phyloP scores from a whole-genome alignment of 495 filamentous ascomycete species.

The Penicillium salamii region DNA sequence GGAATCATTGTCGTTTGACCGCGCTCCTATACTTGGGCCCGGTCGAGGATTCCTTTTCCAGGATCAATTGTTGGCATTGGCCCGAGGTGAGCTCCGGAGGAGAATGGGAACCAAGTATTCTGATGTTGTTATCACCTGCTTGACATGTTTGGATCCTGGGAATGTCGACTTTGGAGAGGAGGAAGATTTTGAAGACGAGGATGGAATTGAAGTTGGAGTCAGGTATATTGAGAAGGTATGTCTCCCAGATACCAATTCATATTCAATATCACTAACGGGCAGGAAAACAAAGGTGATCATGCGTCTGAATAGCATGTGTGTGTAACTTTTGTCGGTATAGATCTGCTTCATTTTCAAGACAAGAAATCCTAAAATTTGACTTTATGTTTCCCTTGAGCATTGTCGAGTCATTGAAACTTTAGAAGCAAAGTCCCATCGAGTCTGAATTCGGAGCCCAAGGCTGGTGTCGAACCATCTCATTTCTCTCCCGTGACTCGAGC shows the following conservation, averaged over 20 bases:
- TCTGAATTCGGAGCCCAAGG: no score
- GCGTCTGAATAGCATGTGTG: neutral
- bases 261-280: neutral
- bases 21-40: conserved; percentile 5
- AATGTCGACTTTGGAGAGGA: conserved; percentile 46
- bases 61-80: conserved; percentile 35
- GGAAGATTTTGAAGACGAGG: conserved; percentile 45
- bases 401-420: no score
- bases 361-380: no score
- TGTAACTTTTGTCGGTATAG: no score
- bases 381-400: no score
- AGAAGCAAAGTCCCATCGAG: no score
- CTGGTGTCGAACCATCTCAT: no score
- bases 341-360: no score
- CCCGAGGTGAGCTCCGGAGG: conserved; percentile 33
- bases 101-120: conserved; percentile 50
- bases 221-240: conserved; percentile 47
- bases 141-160: conserved; percentile 51
- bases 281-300: neutral
- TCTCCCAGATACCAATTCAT: neutral
- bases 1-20: no score
- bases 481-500: conserved; percentile 19
- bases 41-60: conserved; percentile 17
- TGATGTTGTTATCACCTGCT: conserved; percentile 47
- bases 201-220: conserved; percentile 49